Evolutionary conservation across 805 yeast species (phyloP).

Genomic region (Candida peoriensis): DNA sequence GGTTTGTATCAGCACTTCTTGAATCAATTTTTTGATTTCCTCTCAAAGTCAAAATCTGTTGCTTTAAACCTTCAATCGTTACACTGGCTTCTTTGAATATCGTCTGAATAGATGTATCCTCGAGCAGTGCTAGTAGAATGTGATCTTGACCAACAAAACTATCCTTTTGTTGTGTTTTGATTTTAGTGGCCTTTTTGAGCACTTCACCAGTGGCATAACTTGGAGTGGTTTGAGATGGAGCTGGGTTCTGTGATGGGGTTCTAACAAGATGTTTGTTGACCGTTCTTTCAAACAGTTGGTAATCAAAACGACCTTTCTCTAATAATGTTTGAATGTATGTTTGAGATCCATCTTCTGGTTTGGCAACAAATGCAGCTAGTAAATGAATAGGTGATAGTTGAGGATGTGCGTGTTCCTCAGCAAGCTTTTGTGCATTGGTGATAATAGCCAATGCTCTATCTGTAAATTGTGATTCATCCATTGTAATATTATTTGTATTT

Average conservation of each 20-base stretch:
- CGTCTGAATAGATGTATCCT: conserved; percentile 65
- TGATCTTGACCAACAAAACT: conserved; percentile 93
- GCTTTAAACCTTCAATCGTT: conserved; percentile 65
- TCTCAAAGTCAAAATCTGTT: conserved; percentile 74
- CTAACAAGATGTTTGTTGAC: conserved; percentile 81
- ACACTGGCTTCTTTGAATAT: conserved; percentile 69
- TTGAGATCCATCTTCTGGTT: conserved; percentile 46
- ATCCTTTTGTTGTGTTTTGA: conserved; percentile 86
- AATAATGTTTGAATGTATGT: conserved; percentile 75
- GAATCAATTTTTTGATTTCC: conserved; percentile 92
- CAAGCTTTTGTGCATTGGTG: conserved; percentile 74
- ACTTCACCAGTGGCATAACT: conserved; percentile 74
- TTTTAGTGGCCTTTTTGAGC: conserved; percentile 66
- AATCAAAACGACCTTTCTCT: conserved; percentile 86
- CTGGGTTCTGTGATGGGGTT: conserved; percentile 83
- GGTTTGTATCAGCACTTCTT: conserved; percentile 87
- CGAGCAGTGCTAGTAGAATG: conserved; percentile 75
- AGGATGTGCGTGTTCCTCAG: conserved; percentile 78
- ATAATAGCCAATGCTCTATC: conserved; percentile 86
- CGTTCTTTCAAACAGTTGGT: conserved; percentile 69
- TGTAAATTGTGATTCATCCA: conserved; percentile 70
- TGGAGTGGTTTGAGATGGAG: conserved; percentile 77
- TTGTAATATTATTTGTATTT: conserved; percentile 16
- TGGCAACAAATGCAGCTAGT: conserved; percentile 82
- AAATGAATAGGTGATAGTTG: conserved; percentile 86